phyloP scores from a whole-genome alignment of 1,284 basidiomycete genomes.

The Apiotrichum montevideense region DNA sequence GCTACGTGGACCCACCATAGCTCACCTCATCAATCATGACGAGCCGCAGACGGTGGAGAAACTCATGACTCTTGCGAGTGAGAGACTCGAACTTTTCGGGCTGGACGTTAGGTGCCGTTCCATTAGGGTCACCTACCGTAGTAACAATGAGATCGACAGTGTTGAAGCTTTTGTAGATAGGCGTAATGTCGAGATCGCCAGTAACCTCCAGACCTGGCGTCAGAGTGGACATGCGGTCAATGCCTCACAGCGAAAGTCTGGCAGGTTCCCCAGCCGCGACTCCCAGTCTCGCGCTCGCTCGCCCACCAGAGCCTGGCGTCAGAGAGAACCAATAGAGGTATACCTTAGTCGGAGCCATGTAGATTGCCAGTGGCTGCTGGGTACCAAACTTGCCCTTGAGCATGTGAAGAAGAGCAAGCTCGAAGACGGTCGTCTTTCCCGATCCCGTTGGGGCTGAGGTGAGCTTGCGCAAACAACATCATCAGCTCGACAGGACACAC shows the following conservation, averaged over 20 bases:
- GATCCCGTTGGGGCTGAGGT: conserved; percentile 79
- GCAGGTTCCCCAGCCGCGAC: conserved; percentile 58
- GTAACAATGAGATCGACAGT: conserved; percentile 72
- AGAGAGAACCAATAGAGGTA: not conserved
- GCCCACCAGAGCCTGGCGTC: conserved; percentile 68
- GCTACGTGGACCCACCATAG: not conserved
- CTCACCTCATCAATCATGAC: conserved; percentile 86
- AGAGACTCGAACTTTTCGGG: conserved; percentile 94
- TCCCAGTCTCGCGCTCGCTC: conserved; percentile 83
- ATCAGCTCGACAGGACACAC: conserved; percentile 46
- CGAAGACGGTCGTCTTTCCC: conserved; percentile 90
- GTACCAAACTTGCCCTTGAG: conserved; percentile 51
- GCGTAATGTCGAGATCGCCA: conserved; percentile 71
- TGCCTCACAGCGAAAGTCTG: conserved; percentile 62
- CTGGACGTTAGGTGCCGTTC: conserved; percentile 53
- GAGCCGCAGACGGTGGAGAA: conserved; percentile 44
- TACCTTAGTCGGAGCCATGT: conserved; percentile 91
- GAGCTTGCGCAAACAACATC: no score
- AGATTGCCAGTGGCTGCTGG: conserved; percentile 62
- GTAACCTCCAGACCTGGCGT: conserved; percentile 76
- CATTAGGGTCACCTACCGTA: conserved; percentile 54
- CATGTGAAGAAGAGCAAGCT: conserved; percentile 78
- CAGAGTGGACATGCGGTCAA: not conserved
- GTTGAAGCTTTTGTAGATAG: conserved; percentile 59
- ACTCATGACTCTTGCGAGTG: conserved; percentile 58